phyloP scores from a whole-genome alignment of 257 asterid genomes.

The Solanum chiquidenum region DNA sequence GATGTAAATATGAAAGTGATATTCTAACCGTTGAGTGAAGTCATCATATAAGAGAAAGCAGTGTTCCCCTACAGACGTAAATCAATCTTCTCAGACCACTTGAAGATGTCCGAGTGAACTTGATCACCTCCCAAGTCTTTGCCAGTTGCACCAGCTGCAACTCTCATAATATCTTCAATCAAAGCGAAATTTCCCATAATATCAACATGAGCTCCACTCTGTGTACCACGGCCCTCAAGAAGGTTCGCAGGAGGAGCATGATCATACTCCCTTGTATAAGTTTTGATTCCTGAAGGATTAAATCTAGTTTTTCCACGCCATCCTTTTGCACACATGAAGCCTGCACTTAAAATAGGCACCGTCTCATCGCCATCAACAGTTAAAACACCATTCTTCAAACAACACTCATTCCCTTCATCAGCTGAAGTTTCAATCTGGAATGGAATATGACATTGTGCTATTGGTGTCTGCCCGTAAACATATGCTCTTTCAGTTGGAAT shows the following conservation, averaged over 20 bases:
- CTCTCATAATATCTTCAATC: slow-evolving; percentile 64
- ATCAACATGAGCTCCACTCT: slow-evolving; percentile 85
- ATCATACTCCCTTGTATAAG: slow-evolving; percentile 50
- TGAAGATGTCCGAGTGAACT: slow-evolving; percentile 54
- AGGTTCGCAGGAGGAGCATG: slow-evolving; percentile 74
- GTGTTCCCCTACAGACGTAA: slow-evolving; percentile 24
- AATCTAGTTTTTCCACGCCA: slow-evolving; percentile 86
- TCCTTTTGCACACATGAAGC: slow-evolving; percentile 74
- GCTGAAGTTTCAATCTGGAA: slow-evolving; percentile 72
- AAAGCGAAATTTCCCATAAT: slow-evolving; percentile 81
- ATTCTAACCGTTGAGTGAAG: background rate
- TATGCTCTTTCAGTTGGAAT: slow-evolving; percentile 76
- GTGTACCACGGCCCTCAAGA: slow-evolving; percentile 88
- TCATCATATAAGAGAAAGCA: background rate
- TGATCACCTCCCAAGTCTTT: slow-evolving; percentile 73
- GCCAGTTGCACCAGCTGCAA: slow-evolving; percentile 67
- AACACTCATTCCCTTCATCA: slow-evolving; percentile 27
- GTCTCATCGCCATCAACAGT: slow-evolving; percentile 76
- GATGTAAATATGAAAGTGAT: background rate
- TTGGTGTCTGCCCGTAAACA: slow-evolving; percentile 40
- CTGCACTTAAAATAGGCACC: slow-evolving; percentile 66
- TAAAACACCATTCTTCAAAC: slow-evolving; percentile 54
- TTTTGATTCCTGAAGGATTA: slow-evolving; percentile 66
- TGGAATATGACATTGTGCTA: slow-evolving; percentile 61
- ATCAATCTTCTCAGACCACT: slow-evolving; percentile 72